Evolutionary conservation across 192 early-diverging fungal species (phyloP), one percentile per base, ranked within the genome.

Genomic region (Powellomyces hirtus): DNA sequence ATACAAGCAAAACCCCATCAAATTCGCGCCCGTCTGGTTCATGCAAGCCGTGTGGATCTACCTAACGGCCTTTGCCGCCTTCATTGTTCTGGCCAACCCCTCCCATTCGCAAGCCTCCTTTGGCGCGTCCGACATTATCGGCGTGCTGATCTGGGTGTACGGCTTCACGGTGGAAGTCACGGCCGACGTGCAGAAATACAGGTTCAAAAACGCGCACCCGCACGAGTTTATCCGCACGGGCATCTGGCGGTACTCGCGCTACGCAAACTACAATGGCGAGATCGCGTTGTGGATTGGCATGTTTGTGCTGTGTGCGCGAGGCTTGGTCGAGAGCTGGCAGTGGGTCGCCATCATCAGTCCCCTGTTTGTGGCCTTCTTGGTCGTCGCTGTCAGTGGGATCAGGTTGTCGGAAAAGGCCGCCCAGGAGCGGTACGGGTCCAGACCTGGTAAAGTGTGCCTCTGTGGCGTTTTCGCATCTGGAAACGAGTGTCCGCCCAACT

Each of bases 261-360:
- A 76, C 40, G 71, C 83, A 8, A 84, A 84, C 64, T 84, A 84
- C 71, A 75, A 75, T 73, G 84, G 84, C 33, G 84, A 85, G 60
- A 59, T 81, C 20, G 50, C 68, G 10, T 63, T 85, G 27, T 85
- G 84, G 84, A 45, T 76, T 36, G 84, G 84, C 24, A 70, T 80
- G 69, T 82, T 81, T 52, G 50, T 82, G 20, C 68, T 84, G 36
- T 75, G 73, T 46, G 67, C 71, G 14, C 66, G 45, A 26, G 83
- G 83, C 1, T 76, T 84, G 29, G 67, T 73, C 8, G 78, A 80
- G 36, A 3, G 20, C 8, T 83, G 83, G 83, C 75, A 82, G 42
- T 84, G 74, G 74, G 74, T 84, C n/a, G 40, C 64, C 52, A 68
- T 82, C 38, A 53, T 83, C 1, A 64, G 57, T 22, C 84, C 84